Base-by-base conservation (phyloP, 805 yeast genomes). In the Candida khao-thaluensis region DNA sequence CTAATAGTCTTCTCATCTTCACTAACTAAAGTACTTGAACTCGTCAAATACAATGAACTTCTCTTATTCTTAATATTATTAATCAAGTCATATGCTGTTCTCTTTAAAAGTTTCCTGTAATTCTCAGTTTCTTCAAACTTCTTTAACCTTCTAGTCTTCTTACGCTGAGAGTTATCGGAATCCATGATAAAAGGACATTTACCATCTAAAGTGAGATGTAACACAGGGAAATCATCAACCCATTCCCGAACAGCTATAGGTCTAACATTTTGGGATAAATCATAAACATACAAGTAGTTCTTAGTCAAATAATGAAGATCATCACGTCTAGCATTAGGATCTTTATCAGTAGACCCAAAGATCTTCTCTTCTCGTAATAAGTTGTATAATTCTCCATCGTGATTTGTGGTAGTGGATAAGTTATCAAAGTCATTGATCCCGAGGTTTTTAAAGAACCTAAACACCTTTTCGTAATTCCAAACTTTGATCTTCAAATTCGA, bases 211-310 rank as follows among this genome's bases (percentile, higher is more conserved):
- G 88, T 77, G 10, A 68, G 60, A 47, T 76, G 69, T 23, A 87
- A 62, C 39, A 70, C 76, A 2, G 95, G 95, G 54, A 59, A 61
- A 40, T 64, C 50, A 39, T 66, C 64, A 40, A 51, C 45, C 95
- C 96, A 93, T 60, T 93, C 98, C 50, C 90, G 73, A 5, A 80
- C 69, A 8, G 90, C 81, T 5, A 88, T 76, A 0, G 98, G 96
- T 40, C 95, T 77, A 45, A 82, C 81, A 17, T 74, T 74, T 51
- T 85, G 90, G 46, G 81, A 74, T 17, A 85, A 68, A 54, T 93
- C 99, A 63, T 83, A 91, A 26, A 88, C 82, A 48, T 83, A 81
- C 18, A 88, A 66, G 60, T 81, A 88, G 39, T 66, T 64, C 26
- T 82, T 80, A 36, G 80, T 81, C 59, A 93, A 86, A 57, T 85